Base-by-base conservation (phyloP, 1,284 basidiomycete genomes). In the Entoloma clypeatum region DNA sequence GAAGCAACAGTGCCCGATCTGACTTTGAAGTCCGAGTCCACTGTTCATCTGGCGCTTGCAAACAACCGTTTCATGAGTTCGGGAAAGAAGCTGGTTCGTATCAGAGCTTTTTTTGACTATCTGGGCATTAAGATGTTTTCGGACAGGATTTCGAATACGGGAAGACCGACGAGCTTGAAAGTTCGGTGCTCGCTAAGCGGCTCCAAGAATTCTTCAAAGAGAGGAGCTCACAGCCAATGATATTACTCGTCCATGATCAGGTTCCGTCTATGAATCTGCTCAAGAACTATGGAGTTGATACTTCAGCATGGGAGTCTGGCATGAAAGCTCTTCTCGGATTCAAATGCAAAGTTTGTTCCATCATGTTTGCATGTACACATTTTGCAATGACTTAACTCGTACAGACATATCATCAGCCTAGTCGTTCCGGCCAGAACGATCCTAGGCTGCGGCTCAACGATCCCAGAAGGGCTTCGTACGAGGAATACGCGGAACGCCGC, bases 181-280 rank as follows among this genome's bases (percentile, higher is more conserved):
- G 30, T 9, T 27, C 39, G 10, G 37, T 43, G 10, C 48, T 61
- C 26, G 39, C 49, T 13, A 32, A 38, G 1, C 46, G 47, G 3
- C 33, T 67, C 7, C 54, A 53, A 22, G 37, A 47, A 4, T 48
- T 54, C 23, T 63, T 65, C 41, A 45, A 50, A 27, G 25, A 36
- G 17, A 14, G 23, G 6, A 44, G 43, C 2, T 10, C 14, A 2
- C 38, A 36, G 5, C 64, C 67, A 0, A 50, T 56, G 26, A 45
- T 70, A 24, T 51, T 70, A 5, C 59, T 70, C 5, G 62, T 68
- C 0, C 58, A 60, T 33, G 50, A 59, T 13, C 46, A 57, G 36
- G 36, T 55, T 25, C 27, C 53, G 16, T 56, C 62, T 0, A 26
- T 46, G 18, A 59, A 59, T 33, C 50, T 57, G 16, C 47, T 69